phyloP scores from a whole-genome alignment of 192 early-diverging fungal genomes.

The Backusella parvicylindrica region DNA sequence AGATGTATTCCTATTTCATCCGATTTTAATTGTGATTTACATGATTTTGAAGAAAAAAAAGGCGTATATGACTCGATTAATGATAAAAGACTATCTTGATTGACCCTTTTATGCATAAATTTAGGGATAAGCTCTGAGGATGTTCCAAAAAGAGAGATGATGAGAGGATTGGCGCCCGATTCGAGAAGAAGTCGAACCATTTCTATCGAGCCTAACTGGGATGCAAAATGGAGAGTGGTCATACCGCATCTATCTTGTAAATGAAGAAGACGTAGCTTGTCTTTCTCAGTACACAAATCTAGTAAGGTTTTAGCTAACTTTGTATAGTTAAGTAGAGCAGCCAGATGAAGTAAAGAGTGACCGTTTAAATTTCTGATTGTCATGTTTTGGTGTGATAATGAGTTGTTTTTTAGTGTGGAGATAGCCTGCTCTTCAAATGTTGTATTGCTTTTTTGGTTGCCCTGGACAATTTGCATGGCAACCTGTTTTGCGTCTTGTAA shows the following conservation, averaged over 20 bases:
- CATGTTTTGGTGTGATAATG: not conserved
- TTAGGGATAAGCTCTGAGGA: not conserved
- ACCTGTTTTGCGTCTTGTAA: slow-evolving; percentile 71
- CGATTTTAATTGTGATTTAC: slow-evolving; percentile 11
- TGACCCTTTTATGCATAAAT: not conserved
- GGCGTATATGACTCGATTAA: not conserved
- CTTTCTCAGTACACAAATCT: not conserved
- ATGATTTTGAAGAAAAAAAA: not conserved
- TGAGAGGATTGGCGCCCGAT: slow-evolving; percentile 29
- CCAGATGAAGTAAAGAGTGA: slow-evolving; percentile 64
- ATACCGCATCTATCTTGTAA: slow-evolving; percentile 61
- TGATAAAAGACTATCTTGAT: not conserved
- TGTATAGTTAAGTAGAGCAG: slow-evolving; percentile 56
- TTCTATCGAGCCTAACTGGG: slow-evolving; percentile 44
- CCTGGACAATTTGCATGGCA: slow-evolving; percentile 56
- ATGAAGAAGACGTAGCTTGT: slow-evolving; percentile 29
- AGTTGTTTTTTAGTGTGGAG: not conserved
- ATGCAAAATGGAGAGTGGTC: slow-evolving; percentile 73
- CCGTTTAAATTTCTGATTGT: slow-evolving; percentile 28
- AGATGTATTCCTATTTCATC: slow-evolving; percentile 17
- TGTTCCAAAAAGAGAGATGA: not conserved
- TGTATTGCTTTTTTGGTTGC: not conserved
- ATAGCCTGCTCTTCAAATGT: not conserved
- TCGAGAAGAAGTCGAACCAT: slow-evolving; percentile 54
- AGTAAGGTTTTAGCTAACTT: slow-evolving; percentile 42